These are phyloP conservation scores for Telopea speciosissima DNA, from an alignment of 177 flowering plant genomes.

Conservation along the genomic window DNA sequence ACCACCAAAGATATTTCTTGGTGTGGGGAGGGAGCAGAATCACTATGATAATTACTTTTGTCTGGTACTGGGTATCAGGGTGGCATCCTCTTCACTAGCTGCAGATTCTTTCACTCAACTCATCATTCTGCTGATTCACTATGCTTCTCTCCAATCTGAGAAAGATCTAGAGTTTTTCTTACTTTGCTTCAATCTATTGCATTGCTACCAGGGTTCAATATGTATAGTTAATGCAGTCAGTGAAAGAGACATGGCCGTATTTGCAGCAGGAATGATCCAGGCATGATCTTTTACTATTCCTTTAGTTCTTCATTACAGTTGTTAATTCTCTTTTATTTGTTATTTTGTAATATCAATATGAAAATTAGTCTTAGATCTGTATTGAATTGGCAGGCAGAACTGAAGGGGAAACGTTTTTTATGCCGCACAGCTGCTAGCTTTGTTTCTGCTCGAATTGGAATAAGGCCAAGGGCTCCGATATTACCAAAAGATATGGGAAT, in stretches of 20 bases:
- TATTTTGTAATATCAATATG: background rate
- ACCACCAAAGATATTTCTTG: too few species aligned
- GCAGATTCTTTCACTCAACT: too few species aligned
- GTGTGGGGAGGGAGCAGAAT: too few species aligned
- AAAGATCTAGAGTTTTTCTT: background rate
- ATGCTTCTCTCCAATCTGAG: background rate
- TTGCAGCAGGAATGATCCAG: constrained; percentile 97
- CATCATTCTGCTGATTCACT: background rate
- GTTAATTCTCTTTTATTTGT: background rate
- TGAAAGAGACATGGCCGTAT: constrained; percentile 95
- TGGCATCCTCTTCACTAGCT: too few species aligned
- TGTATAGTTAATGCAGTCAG: constrained; percentile 97
- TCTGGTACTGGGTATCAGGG: background rate
- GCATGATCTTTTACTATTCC: constrained; percentile 23
- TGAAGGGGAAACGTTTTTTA: constrained; percentile 79
- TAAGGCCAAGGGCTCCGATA: constrained; percentile 68
- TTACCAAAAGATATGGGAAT: constrained; percentile 66
- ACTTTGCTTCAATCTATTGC: background rate
- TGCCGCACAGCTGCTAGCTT: constrained; percentile 99
- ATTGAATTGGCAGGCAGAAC: constrained; percentile 67
- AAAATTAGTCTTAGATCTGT: background rate
- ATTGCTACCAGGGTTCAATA: constrained; percentile 62
- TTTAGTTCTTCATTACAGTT: constrained; percentile 2
- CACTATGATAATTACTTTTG: background rate
- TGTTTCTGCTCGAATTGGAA: constrained; percentile 93